A percentile compares a stretch with the other conserved stretches of the same genome.
phyloP scores from a whole-genome alignment of 2,329 filamentous ascomycete genomes.

The Clonostachys sp. region DNA sequence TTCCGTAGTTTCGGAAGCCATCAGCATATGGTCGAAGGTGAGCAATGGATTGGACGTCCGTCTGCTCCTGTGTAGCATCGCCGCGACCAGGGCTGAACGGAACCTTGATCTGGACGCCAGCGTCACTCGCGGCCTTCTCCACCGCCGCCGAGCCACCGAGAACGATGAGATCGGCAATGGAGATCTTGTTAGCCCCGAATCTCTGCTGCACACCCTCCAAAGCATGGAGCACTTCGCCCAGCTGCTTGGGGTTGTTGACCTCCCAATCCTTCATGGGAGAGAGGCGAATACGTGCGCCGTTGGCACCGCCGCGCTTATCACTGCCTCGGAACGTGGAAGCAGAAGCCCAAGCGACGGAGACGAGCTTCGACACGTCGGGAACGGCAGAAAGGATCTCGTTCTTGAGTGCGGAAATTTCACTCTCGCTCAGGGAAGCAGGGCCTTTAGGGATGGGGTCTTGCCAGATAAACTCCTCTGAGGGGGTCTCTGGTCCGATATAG shows the following conservation, averaged over 20 bases:
- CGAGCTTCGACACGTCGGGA: conserved; percentile 45
- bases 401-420: conserved; percentile 48
- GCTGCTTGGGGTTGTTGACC: conserved; percentile 67
- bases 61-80: conserved; percentile 69
- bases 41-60: conserved; percentile 58
- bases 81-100: conserved; percentile 70
- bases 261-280: conserved; percentile 68
- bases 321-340: conserved; percentile 69
- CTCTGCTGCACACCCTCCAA: conserved; percentile 62
- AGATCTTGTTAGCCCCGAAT: conserved; percentile 70
- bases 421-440: conserved; percentile 53
- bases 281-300: conserved; percentile 73
- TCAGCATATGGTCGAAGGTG: conserved; percentile 68
- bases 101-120: conserved; percentile 47
- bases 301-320: conserved; percentile 81
- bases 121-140: conserved; percentile 61
- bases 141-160: conserved; percentile 67
- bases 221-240: conserved; percentile 54
- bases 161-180: conserved; percentile 74
- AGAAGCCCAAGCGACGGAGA: conserved; percentile 64
- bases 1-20: conserved; percentile 77
- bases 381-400: neutral
- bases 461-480: conserved; percentile 66
- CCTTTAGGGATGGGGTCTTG: conserved; percentile 66
- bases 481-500: conserved; percentile 74